Evolutionary conservation across 306 rosid species (phyloP).

Genomic region (Styphnolobium japonicum): DNA sequence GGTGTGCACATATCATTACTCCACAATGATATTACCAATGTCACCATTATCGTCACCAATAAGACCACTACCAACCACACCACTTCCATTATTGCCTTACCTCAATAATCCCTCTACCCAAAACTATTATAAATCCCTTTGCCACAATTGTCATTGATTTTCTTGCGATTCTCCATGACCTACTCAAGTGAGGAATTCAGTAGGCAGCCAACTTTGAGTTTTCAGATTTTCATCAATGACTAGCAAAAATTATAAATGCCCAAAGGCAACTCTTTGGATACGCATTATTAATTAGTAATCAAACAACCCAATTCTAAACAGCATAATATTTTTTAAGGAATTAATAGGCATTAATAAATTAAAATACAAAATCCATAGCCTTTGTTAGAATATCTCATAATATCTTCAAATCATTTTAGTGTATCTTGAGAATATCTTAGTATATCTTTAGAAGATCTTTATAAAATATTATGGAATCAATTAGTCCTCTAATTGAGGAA

Average conservation of each 20-base stretch:
- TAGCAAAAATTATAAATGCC: background rate
- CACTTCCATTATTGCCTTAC: background rate
- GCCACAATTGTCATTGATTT: background rate
- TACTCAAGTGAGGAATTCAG: background rate
- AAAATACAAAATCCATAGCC: background rate
- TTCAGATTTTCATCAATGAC: constrained; percentile 1
- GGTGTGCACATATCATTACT: too few species aligned
- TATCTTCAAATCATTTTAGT: too few species aligned
- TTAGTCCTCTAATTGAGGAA: too few species aligned
- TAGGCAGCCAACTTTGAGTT: background rate
- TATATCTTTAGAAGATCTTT: too few species aligned
- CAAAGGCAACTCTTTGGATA: background rate
- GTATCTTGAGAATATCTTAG: too few species aligned
- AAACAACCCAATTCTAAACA: background rate
- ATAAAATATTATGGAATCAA: too few species aligned
- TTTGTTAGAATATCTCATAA: too few species aligned
- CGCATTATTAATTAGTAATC: background rate
- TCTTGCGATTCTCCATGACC: background rate
- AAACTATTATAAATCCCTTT: background rate
- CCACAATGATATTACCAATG: too few species aligned
- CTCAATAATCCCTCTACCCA: background rate
- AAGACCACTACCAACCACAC: background rate
- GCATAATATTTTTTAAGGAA: background rate
- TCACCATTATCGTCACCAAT: too few species aligned
- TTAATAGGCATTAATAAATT: background rate